Base-by-base conservation (phyloP, 495 filamentous ascomycete species). In the Penicillium bovifimosum region DNA sequence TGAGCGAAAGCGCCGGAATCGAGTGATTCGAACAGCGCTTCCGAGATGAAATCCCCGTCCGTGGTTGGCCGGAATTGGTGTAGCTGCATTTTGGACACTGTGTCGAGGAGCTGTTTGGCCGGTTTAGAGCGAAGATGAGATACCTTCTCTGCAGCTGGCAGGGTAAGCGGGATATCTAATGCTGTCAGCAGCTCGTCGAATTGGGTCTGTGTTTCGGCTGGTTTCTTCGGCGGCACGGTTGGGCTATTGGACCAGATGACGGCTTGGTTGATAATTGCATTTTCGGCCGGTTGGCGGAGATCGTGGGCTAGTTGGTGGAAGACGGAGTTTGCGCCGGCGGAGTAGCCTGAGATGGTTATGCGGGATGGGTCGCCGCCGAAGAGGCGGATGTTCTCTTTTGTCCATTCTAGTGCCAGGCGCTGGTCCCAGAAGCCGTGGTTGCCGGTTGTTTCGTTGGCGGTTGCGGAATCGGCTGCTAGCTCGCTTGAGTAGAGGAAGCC, bases 381-480 rank as follows among this genome's bases (percentile, higher is more conserved):
- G 0, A 73, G 69, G 17, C 62, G 67, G 39, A 82, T 78, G 60
- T 86, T 84, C 31, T 80, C 71, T 54, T 73, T 68, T 1, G 84
- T 80, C 86, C 86, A 89, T 65, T 84, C 75, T 17, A 89, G 67
- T 39, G 80, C 66, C 26, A 81, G 59, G 52, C 79, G 73, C 60
- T 88, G 86, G 60, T 90, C 86, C 69, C 80, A 81, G 55, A 90
- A 73, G 5, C 86, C 86, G 27, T 86, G 65, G 59, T 90, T 90
- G 18, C 86, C 71, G 3, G 62, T 58, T 6, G 66, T 63, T 20
- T 76, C 69, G 0, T 55, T 54, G 2, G 54, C 62, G 11, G 77
- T 29, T 0, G 80, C 79, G 14, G 80, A 77, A 47, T 80, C 77
- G 2, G 77, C 74, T 11, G 75, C 73, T 18, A 82, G 26, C 55